These are phyloP conservation scores for Austroboletus novae-zelandiae DNA, from an alignment of 1,284 basidiomycete genomes.

Conservation along the genomic window DNA sequence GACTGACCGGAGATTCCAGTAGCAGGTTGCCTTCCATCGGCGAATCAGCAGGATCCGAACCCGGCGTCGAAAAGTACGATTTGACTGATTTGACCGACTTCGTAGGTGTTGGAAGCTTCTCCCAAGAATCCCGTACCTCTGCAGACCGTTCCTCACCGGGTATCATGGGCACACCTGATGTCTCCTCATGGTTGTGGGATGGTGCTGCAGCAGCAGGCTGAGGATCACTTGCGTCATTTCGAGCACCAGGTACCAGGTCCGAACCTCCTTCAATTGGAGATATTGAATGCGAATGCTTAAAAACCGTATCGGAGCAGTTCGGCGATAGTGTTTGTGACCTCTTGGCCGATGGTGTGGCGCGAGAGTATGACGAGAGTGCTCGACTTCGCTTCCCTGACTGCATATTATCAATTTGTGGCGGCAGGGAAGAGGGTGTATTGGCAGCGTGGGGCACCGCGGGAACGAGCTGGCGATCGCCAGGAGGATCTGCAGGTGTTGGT, in stretches of 20 bases:
- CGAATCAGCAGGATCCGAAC: slow-evolving; percentile 36
- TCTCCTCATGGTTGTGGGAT: slow-evolving; percentile 1
- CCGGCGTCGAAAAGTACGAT: slow-evolving; percentile 44
- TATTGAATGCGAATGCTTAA: not conserved
- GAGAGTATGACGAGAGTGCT: slow-evolving; percentile 1
- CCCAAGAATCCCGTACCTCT: not conserved
- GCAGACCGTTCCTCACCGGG: slow-evolving; percentile 2
- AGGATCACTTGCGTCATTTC: slow-evolving; percentile 1
- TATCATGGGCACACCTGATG: slow-evolving; percentile 2
- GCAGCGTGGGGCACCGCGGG: slow-evolving; percentile 5
- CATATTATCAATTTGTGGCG: slow-evolving; percentile 6
- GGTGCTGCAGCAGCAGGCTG: not conserved
- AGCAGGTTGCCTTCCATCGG: slow-evolving; percentile 27
- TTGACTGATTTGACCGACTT: slow-evolving; percentile 25
- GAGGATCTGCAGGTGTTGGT: slow-evolving; percentile 12
- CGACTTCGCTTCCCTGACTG: slow-evolving; percentile 20
- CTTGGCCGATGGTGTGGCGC: slow-evolving; percentile 17
- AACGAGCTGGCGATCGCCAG: slow-evolving; percentile 7
- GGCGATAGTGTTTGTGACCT: slow-evolving; percentile 13
- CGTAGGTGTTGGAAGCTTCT: slow-evolving; percentile 30
- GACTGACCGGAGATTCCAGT: slow-evolving; percentile 37
- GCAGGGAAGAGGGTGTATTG: slow-evolving; percentile 12
- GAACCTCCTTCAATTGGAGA: slow-evolving; percentile 5
- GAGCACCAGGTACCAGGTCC: not conserved
- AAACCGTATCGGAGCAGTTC: not conserved